Conservation (phyloP, 108 stramenopile genomes). For the Seminavis robusta region DNA sequence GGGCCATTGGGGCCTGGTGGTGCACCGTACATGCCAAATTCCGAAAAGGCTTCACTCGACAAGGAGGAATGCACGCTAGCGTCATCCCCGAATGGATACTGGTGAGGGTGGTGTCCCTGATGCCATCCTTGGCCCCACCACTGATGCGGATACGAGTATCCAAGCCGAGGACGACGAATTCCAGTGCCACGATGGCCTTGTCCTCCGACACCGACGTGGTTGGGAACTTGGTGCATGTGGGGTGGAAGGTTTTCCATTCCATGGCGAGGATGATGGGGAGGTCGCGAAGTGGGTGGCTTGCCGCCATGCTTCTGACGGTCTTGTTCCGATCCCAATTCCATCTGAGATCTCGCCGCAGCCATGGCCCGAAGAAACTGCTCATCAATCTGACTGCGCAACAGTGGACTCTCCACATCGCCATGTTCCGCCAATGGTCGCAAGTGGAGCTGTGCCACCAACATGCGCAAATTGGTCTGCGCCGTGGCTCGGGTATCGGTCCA, state of each 20-base stretch:
- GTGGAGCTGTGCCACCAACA: conserved; percentile 43
- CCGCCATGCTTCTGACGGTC: conserved; percentile 1
- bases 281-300: too few relatives aligned
- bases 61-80: conserved; percentile 38
- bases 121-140: conserved; percentile 17
- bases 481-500: conserved; percentile 53
- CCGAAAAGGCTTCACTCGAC: conserved; percentile 36
- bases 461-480: conserved; percentile 35
- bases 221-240: too few relatives aligned
- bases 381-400: conserved; percentile 72
- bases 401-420: conserved; percentile 62
- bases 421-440: conserved; percentile 52
- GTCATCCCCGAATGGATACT: conserved; percentile 30
- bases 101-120: conserved; percentile 16
- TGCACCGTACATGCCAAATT: too few relatives aligned
- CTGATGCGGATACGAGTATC: conserved; percentile 1
- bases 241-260: too few relatives aligned
- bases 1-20: too few relatives aligned
- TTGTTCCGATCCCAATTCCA: conserved; percentile 34
- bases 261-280: too few relatives aligned
- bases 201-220: too few relatives aligned
- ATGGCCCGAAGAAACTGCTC: conserved; percentile 73
- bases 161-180: conserved; percentile 6
- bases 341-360: conserved; percentile 56
- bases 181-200: not conserved